Evolutionary conservation across 352 stramenopile species (phyloP).

Genomic region (Phytophthora litchii): DNA sequence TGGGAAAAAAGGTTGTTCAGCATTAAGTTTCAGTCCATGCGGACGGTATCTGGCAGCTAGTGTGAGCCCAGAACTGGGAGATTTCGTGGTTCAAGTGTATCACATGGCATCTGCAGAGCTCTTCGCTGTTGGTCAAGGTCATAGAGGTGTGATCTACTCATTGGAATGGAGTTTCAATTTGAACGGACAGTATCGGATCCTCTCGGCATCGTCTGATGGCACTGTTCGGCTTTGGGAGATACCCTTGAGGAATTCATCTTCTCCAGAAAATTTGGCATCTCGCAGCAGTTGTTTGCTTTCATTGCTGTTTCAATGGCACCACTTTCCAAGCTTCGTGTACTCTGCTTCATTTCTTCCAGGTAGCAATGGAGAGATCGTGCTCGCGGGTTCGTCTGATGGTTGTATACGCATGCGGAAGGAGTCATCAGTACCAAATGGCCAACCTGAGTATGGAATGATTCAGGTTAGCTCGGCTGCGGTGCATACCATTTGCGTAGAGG

Average conservation of each 20-base stretch:
- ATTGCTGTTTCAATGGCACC: slow-evolving; percentile 49
- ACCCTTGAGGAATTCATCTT: background rate
- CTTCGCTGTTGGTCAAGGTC: slow-evolving; percentile 43
- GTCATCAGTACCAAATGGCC: slow-evolving; percentile 30
- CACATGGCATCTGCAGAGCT: slow-evolving; percentile 46
- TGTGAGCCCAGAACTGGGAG: slow-evolving; percentile 36
- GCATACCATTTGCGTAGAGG: slow-evolving; percentile 61
- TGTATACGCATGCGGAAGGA: slow-evolving; percentile 47
- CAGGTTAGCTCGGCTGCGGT: slow-evolving; percentile 44
- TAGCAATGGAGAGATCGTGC: slow-evolving; percentile 30
- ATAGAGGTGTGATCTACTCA: slow-evolving; percentile 64
- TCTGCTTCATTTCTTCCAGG: slow-evolving; percentile 58
- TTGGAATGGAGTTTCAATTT: slow-evolving; percentile 49
- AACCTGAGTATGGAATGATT: slow-evolving; percentile 17
- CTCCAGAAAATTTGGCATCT: background rate
- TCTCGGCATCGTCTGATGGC: slow-evolving; percentile 69
- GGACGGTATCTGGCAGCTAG: slow-evolving; percentile 59
- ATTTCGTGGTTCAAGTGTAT: slow-evolving; percentile 57
- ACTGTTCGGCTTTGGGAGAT: slow-evolving; percentile 54
- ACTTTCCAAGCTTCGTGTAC: slow-evolving; percentile 73
- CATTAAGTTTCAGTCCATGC: slow-evolving; percentile 64
- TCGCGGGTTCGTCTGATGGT: slow-evolving; percentile 64
- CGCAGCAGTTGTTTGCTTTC: slow-evolving; percentile 10
- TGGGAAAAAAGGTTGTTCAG: slow-evolving; percentile 61
- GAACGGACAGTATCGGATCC: slow-evolving; percentile 28